Conservation (phyloP, 2,329 filamentous ascomycete species). For the Aspergillus nomiae region DNA sequence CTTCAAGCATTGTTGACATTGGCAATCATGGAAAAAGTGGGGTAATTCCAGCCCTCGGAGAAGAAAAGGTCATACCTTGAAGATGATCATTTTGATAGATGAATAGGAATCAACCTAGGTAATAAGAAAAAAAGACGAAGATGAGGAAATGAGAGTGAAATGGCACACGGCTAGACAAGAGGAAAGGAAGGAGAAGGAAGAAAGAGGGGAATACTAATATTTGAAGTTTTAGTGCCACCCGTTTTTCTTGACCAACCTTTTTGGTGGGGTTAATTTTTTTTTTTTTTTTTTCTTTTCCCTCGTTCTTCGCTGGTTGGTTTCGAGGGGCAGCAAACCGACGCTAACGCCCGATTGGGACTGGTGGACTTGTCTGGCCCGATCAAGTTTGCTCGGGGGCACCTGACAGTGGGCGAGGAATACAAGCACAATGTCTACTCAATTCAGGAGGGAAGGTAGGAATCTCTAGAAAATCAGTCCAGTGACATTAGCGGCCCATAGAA, state of each 20-base stretch:
- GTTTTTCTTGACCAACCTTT: slow-evolving; percentile 11
- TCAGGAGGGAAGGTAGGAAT: background rate
- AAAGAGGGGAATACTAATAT: slow-evolving; percentile 28
- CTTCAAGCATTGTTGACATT: background rate
- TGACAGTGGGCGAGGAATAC: background rate
- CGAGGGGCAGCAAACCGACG: slow-evolving; percentile 17
- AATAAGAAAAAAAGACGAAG: slow-evolving; percentile 33
- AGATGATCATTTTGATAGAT: slow-evolving; percentile 71
- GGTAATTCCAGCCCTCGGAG: background rate
- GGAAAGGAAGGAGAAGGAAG: background rate
- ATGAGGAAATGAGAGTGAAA: slow-evolving; percentile 10
- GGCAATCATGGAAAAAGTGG: background rate
- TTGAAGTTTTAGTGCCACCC: slow-evolving; percentile 31
- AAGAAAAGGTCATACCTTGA: slow-evolving; percentile 54
- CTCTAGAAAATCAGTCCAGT: too few relatives aligned
- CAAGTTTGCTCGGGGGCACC: background rate
- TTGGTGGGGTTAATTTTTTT: slow-evolving; percentile 22
- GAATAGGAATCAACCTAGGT: slow-evolving; percentile 27
- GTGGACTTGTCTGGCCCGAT: slow-evolving; percentile 14
- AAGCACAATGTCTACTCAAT: background rate
- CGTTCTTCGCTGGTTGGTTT: slow-evolving; percentile 3
- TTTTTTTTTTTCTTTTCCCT: slow-evolving; percentile 15
- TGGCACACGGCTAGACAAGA: background rate
- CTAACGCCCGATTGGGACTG: slow-evolving; percentile 16
- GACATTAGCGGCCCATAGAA: too few relatives aligned